phyloP scores from a whole-genome alignment of 2,329 filamentous ascomycete species.

The Ceratocystis cubensis region DNA sequence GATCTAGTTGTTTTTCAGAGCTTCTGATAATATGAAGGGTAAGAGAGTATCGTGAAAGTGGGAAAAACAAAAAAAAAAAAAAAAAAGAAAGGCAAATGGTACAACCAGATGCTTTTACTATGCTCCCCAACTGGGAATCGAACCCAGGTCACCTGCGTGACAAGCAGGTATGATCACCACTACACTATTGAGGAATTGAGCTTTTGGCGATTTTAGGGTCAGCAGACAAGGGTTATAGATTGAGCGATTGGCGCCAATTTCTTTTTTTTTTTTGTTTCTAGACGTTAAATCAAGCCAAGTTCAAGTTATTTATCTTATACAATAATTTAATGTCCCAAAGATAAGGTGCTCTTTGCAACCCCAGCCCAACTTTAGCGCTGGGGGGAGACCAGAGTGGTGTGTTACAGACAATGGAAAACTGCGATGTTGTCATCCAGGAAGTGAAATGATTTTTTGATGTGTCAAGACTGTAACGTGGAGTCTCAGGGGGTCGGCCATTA shows the following conservation, averaged over 20 bases:
- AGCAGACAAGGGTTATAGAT: background rate
- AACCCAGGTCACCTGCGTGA: slow-evolving; percentile 10
- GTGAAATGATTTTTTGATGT: background rate
- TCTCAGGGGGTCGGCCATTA: background rate
- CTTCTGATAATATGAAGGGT: background rate
- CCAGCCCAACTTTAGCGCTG: no score
- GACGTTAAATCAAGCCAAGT: no score
- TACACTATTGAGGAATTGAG: background rate
- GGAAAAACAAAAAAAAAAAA: background rate
- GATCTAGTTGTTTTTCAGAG: background rate
- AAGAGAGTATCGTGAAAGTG: background rate
- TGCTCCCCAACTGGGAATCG: slow-evolving; percentile 3
- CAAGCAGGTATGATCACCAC: slow-evolving; percentile 12
- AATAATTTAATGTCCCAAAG: no score
- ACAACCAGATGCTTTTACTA: no score
- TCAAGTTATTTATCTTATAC: no score
- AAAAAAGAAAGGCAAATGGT: background rate
- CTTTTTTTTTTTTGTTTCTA: no score
- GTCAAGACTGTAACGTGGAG: background rate
- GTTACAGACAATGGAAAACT: background rate
- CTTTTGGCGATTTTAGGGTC: background rate
- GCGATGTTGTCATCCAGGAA: background rate
- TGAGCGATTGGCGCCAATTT: background rate
- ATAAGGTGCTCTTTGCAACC: no score
- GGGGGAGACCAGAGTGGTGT: background rate